Conservation (phyloP, 2,329 filamentous ascomycete genomes). For the Cladobotryum protrusum region DNA sequence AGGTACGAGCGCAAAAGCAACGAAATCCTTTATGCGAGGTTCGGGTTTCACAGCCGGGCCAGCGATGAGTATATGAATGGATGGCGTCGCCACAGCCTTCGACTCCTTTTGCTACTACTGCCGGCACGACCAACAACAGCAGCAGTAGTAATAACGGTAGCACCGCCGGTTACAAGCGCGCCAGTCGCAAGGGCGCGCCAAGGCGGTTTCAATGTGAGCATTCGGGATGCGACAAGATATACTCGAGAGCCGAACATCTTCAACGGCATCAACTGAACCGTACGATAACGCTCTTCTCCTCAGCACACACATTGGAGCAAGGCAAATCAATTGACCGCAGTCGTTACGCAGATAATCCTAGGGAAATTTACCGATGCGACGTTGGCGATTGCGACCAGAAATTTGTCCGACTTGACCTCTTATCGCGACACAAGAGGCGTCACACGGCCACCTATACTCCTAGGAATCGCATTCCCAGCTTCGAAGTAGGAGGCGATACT, state of each 20-base stretch:
- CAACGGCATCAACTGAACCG: slow-evolving; percentile 79
- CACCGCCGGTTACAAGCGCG: slow-evolving; percentile 38
- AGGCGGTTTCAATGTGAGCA: slow-evolving; percentile 58
- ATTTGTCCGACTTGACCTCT: slow-evolving; percentile 73
- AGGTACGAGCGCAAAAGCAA: neutral
- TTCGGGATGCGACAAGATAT: slow-evolving; percentile 69
- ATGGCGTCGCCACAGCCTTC: slow-evolving; percentile 19
- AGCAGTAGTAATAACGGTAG: slow-evolving; percentile 11
- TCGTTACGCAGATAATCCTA: slow-evolving; percentile 58
- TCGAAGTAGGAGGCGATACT: slow-evolving; percentile 29
- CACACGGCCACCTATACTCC: slow-evolving; percentile 52
- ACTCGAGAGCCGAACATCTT: slow-evolving; percentile 74
- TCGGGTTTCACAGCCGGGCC: slow-evolving; percentile 10
- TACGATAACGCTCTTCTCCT: slow-evolving; percentile 35
- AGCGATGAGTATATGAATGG: slow-evolving; percentile 12
- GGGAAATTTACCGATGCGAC: slow-evolving; percentile 73
- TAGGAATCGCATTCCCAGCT: slow-evolving; percentile 45
- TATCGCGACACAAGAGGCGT: slow-evolving; percentile 61
- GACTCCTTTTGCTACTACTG: slow-evolving; percentile 4
- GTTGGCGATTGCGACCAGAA: slow-evolving; percentile 66
- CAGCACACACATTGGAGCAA: neutral
- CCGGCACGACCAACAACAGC: neutral
- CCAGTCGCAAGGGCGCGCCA: slow-evolving; percentile 45
- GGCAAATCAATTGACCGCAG: too few species aligned
- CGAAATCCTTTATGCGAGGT: neutral